Conservation (phyloP, 2,329 filamentous ascomycete genomes). For the Pseudopyrenochaeta lycopersici region DNA sequence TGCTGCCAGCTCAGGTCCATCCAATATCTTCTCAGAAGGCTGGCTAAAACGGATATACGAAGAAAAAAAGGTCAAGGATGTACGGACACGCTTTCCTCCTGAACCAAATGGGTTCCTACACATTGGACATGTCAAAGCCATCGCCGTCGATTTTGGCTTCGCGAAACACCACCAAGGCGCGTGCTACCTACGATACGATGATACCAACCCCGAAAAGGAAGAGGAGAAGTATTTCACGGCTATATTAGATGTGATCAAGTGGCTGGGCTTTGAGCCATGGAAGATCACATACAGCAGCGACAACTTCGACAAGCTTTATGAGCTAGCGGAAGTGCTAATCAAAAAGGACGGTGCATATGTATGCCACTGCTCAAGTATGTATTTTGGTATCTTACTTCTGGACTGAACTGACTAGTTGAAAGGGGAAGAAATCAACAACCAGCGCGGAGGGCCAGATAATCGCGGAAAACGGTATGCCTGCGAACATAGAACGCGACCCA, state of each 20-base stretch:
- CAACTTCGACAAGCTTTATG: conserved; percentile 87
- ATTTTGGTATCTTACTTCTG: background rate
- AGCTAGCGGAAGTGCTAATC: conserved; percentile 87
- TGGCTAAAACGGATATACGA: conserved; percentile 61
- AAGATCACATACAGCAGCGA: conserved; percentile 88
- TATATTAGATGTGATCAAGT: conserved; percentile 87
- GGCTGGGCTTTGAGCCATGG: conserved; percentile 84
- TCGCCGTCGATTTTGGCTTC: conserved; percentile 96
- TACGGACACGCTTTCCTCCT: conserved; percentile 61
- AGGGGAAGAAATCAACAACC: conserved; percentile 83
- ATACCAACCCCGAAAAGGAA: conserved; percentile 94
- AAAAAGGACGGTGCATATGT: conserved; percentile 76
- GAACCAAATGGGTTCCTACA: conserved; percentile 92
- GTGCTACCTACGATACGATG: conserved; percentile 84
- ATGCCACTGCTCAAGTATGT: conserved; percentile 77
- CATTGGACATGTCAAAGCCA: conserved; percentile 94
- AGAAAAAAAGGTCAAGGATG: conserved; percentile 57
- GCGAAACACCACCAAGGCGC: conserved; percentile 82
- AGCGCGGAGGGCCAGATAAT: conserved; percentile 80
- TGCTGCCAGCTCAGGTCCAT: conserved; percentile 36
- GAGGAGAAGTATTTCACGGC: conserved; percentile 88
- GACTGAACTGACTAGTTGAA: conserved; percentile 29
- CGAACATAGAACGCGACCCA: conserved; percentile 76
- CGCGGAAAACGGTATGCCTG: conserved; percentile 79
- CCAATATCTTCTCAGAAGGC: conserved; percentile 57